Conservation (phyloP, 371 early-diverging fungal species). For the Mortierella sp. region DNA sequence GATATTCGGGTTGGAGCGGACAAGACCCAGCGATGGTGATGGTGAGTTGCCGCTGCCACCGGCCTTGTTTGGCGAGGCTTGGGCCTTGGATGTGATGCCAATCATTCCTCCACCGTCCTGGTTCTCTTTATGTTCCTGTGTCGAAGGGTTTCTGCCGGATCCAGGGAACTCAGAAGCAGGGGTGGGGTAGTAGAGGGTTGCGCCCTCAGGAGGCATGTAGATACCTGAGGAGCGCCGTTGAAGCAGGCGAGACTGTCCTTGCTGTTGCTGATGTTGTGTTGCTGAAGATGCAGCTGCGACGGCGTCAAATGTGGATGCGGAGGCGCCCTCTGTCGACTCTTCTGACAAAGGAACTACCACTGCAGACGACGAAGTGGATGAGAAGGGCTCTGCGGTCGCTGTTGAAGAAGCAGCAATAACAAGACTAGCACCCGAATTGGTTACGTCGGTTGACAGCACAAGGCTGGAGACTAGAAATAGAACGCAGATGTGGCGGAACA, state of each 20-base stretch:
- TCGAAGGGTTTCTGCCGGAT: background rate
- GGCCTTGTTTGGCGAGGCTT: constrained; percentile 12
- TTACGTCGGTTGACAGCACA: constrained; percentile 19
- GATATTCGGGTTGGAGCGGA: constrained; percentile 24
- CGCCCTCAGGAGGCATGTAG: constrained; percentile 43
- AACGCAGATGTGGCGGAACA: constrained; percentile 21
- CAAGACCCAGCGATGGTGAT: background rate
- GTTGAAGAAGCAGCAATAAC: background rate
- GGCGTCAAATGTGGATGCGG: constrained; percentile 4
- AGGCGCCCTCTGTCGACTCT: background rate
- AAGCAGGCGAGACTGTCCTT: background rate
- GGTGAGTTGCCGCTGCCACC: background rate
- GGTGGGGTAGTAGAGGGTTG: constrained; percentile 17
- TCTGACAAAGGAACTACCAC: background rate
- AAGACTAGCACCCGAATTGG: constrained; percentile 14
- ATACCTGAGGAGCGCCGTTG: constrained; percentile 30
- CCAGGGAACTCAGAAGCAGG: background rate
- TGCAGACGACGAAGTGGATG: background rate
- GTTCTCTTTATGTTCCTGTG: background rate
- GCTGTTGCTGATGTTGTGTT: background rate
- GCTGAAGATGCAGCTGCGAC: background rate
- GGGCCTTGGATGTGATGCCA: constrained; percentile 29
- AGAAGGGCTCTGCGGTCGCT: constrained; percentile 20
- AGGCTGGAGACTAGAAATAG: constrained; percentile 34
- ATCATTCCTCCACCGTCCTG: background rate